A percentile compares a stretch with the other conserved stretches of the same genome.
Conservation (phyloP, 257 asterid genomes). For the Solanum ossicruentum region DNA sequence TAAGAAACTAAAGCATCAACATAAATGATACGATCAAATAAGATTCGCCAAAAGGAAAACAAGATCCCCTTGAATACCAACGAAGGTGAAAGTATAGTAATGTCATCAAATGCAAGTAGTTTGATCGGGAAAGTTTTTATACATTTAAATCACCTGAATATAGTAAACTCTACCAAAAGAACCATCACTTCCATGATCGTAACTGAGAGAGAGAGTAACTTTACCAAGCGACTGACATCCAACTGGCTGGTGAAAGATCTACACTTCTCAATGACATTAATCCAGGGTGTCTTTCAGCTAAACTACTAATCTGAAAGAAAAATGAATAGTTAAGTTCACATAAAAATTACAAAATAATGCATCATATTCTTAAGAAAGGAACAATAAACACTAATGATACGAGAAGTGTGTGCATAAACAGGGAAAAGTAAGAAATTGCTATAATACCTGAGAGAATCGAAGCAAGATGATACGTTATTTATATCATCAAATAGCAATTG, state of each 20-base stretch:
- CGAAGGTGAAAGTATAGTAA: background rate
- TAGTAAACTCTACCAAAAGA: background rate
- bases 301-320: conserved; percentile 21
- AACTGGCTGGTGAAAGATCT: conserved; percentile 46
- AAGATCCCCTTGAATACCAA: background rate
- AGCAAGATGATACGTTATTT: background rate
- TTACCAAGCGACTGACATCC: conserved; percentile 51
- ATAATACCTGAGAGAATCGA: background rate
- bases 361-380: background rate
- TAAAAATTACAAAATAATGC: background rate
- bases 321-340: background rate
- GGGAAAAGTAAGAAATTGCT: background rate
- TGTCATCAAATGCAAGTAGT: background rate
- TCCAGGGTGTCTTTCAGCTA: conserved; percentile 29
- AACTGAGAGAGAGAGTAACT: background rate
- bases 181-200: background rate
- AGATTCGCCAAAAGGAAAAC: background rate
- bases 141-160: background rate
- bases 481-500: background rate
- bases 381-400: background rate
- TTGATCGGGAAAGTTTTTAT: background rate
- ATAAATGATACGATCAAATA: background rate
- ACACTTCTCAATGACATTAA: conserved; percentile 40
- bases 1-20: background rate
- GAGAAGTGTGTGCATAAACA: background rate